Evolutionary conservation across 441 rosid species (phyloP).

Genomic region (Pelargonium fulgidum): DNA sequence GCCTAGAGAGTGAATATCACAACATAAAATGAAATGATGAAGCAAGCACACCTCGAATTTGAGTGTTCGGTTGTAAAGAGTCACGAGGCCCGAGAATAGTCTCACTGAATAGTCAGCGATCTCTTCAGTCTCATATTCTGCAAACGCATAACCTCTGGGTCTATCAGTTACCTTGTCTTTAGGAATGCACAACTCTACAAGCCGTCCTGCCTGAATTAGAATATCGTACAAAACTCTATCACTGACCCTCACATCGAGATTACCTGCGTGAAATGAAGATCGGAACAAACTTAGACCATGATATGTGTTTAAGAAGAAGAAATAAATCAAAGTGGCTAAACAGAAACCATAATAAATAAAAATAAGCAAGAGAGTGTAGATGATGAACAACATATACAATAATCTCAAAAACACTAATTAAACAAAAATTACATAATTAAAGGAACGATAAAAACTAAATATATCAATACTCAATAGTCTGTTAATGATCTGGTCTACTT

Average conservation of each 20-base stretch:
- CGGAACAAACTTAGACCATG: not conserved
- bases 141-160: constrained; percentile 86
- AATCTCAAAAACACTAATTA: not conserved
- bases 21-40: not conserved
- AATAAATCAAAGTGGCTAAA: not conserved
- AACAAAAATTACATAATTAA: not conserved
- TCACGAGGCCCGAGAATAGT: constrained; percentile 84
- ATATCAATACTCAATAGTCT: too few relatives aligned
- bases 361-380: too few relatives aligned
- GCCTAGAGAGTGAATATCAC: not conserved
- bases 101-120: constrained; percentile 81
- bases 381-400: not conserved
- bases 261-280: constrained; percentile 35
- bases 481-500: too few relatives aligned
- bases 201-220: constrained; percentile 75
- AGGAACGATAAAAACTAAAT: too few relatives aligned
- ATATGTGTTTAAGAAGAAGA: not conserved
- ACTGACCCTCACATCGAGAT: constrained; percentile 74
- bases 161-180: constrained; percentile 73
- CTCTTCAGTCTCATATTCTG: constrained; percentile 71
- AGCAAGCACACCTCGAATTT: constrained; percentile 53
- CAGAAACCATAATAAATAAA: not conserved
- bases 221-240: constrained; percentile 83
- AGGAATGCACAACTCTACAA: constrained; percentile 68
- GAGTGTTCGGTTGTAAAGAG: constrained; percentile 67